Conservation (phyloP, 345 rosid species). For the Eucalyptus sp. region DNA sequence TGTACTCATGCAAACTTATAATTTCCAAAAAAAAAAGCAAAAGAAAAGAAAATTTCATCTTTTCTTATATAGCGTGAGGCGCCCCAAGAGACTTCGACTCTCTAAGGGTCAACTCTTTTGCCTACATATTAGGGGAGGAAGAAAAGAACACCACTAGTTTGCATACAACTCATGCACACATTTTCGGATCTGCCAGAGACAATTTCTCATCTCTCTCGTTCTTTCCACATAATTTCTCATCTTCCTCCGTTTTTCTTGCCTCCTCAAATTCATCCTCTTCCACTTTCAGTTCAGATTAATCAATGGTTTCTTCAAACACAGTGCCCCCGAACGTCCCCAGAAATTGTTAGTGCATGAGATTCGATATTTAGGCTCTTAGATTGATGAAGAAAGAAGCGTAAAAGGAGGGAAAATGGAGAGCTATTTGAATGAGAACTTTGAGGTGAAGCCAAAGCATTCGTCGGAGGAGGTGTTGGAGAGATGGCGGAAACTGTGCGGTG, state of each 20-base stretch:
- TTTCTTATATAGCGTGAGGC: neutral
- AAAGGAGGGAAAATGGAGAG: constrained; percentile 32
- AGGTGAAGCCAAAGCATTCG: constrained; percentile 55
- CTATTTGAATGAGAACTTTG: constrained; percentile 54
- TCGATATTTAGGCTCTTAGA: neutral
- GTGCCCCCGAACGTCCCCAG: neutral
- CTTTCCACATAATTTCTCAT: neutral
- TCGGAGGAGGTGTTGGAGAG: constrained; percentile 49
- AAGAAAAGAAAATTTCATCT: neutral
- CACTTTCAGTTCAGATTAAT: neutral
- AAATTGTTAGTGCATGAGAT: neutral
- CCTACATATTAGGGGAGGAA: neutral
- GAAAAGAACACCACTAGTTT: neutral
- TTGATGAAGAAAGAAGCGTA: neutral
- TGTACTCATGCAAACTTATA: neutral
- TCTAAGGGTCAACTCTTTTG: neutral
- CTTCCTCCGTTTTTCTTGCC: neutral
- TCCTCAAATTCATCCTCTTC: neutral
- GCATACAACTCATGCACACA: neutral
- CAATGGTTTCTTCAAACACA: neutral
- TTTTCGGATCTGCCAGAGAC: neutral
- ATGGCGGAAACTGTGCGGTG: constrained; percentile 63
- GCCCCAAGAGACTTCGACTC: neutral
- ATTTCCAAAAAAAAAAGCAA: neutral
- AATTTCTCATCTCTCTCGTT: neutral